Evolutionary conservation across 495 filamentous ascomycete genomes (phyloP), one percentile per base, ranked within the genome.

Genomic region (Cercophora scortea): DNA sequence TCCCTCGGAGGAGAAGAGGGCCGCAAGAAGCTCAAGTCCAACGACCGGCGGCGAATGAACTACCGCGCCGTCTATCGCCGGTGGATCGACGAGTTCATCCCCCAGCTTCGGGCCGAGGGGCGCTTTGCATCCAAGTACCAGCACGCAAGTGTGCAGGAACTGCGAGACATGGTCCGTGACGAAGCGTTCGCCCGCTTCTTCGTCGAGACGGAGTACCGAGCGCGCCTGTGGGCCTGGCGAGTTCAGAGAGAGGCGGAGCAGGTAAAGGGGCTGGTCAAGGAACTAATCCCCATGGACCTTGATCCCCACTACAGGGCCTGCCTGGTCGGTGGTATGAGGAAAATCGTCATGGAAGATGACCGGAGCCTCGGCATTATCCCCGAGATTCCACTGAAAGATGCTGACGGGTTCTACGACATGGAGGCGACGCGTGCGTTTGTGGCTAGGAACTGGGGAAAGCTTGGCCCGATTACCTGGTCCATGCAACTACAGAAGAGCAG

Each of bases 41-140:
- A 76, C 41, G 79, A 82, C 53, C 66, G 79, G 1, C 61, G 68
- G 7, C 68, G 78, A 2, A 67, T 78, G 71, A 61, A 54, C 0
- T 58, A 62, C 39, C 72, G 82, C 1, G 65, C 70, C 0, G 58
- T 80, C 11, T 84, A 76, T 55, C 60, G 65, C 3, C 53, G 58
- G 0, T 86, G 79, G 73, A 55, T 81, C 40, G 66, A 79, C 6
- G 78, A 83, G 39, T 84, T 71, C 50, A 59, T 79, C n/a, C 78
- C 78, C 0, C 47, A 51, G 8, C 66, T 69, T 18, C 65, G 63
- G n/a, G 66, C 57, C 17, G 58, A 60, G 36, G 71, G 62, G 0
- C 56, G 50, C 3, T 66, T 65, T 48, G 25, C 25, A 25, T 25
- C 25, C 25, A 25, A 5, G 25, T 25, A 25, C 5, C 25, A 25